A percentile compares a stretch with the other conserved stretches of the same genome.
Evolutionary conservation across 2,329 filamentous ascomycete species (phyloP).

Genomic region (Claviceps paspali): DNA sequence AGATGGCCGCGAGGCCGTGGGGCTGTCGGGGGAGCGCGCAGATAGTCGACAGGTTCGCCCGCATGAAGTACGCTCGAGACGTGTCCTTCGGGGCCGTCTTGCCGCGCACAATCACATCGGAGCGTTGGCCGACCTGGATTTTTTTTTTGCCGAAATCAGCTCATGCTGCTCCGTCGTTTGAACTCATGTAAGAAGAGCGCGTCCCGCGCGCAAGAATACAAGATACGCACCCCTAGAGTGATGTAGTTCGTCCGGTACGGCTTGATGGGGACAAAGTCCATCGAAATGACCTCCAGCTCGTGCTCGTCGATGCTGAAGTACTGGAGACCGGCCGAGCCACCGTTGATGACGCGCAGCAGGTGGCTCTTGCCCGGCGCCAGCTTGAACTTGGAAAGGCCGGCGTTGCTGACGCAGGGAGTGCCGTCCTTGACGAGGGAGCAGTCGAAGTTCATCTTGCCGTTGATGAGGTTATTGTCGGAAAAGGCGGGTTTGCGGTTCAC

Average conservation of each 20-base stretch:
- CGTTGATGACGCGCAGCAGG: slow-evolving; percentile 1
- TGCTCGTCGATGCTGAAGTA: slow-evolving; percentile 35
- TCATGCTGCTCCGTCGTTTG: too few relatives aligned
- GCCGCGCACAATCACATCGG: slow-evolving; percentile 30
- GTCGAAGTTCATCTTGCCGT: slow-evolving; percentile 16
- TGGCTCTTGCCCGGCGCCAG: neutral
- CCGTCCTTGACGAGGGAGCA: neutral
- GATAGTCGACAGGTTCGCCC: neutral
- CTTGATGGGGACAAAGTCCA: slow-evolving; percentile 41
- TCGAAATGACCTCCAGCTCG: slow-evolving; percentile 38
- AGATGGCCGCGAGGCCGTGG: neutral
- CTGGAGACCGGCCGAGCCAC: neutral
- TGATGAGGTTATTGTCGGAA: slow-evolving; percentile 30
- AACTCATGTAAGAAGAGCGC: too few relatives aligned
- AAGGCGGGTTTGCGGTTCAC: slow-evolving; percentile 1
- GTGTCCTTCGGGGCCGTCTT: slow-evolving; percentile 8
- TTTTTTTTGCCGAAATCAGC: too few relatives aligned
- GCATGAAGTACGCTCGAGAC: neutral
- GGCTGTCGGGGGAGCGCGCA: neutral
- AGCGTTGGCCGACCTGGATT: slow-evolving; percentile 24
- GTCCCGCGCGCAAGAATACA: neutral
- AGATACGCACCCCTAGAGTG: neutral
- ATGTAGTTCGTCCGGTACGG: slow-evolving; percentile 30
- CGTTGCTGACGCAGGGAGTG: neutral
- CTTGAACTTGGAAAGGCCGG: slow-evolving; percentile 21